These are phyloP conservation scores for Xylogone sp. DNA, from an alignment of 2,329 filamentous ascomycete species.

Conservation along the genomic window DNA sequence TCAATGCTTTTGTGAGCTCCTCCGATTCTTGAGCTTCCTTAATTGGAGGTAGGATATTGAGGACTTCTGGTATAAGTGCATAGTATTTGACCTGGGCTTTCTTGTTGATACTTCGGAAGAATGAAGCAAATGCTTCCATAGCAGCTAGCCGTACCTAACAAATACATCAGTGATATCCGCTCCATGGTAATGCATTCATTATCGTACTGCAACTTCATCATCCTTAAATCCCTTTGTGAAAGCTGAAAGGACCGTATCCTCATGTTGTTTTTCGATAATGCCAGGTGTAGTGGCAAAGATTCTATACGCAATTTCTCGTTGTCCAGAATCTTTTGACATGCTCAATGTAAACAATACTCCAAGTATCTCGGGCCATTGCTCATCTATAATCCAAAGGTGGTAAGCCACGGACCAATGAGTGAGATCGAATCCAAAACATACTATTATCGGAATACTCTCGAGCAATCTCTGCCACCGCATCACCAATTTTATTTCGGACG, in stretches of 20 bases:
- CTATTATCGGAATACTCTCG: conserved; percentile 91
- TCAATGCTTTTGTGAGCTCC: conserved; percentile 81
- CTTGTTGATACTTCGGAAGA: conserved; percentile 88
- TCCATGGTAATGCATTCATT: neutral
- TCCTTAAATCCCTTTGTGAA: conserved; percentile 94
- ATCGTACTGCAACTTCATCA: conserved; percentile 68
- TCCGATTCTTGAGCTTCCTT: conserved; percentile 90
- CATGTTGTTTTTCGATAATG: conserved; percentile 94
- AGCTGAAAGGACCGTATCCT: conserved; percentile 81
- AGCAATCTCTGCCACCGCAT: conserved; percentile 94
- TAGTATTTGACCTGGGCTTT: conserved; percentile 89
- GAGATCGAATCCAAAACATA: conserved; percentile 41
- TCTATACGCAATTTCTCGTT: conserved; percentile 89
- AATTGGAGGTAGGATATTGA: conserved; percentile 91
- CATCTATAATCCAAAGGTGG: conserved; percentile 47
- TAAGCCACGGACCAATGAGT: conserved; percentile 2
- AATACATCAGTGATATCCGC: conserved; percentile 5
- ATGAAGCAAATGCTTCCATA: conserved; percentile 94
- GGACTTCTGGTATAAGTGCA: conserved; percentile 78
- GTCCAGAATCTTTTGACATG: conserved; percentile 75
- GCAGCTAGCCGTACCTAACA: conserved; percentile 80
- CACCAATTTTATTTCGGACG: conserved; percentile 92
- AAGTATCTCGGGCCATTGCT: conserved; percentile 87
- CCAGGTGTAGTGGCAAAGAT: conserved; percentile 94
- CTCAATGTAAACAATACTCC: conserved; percentile 84